Conservation (phyloP, 106 monocot species). For the Dioscorea alata region DNA sequence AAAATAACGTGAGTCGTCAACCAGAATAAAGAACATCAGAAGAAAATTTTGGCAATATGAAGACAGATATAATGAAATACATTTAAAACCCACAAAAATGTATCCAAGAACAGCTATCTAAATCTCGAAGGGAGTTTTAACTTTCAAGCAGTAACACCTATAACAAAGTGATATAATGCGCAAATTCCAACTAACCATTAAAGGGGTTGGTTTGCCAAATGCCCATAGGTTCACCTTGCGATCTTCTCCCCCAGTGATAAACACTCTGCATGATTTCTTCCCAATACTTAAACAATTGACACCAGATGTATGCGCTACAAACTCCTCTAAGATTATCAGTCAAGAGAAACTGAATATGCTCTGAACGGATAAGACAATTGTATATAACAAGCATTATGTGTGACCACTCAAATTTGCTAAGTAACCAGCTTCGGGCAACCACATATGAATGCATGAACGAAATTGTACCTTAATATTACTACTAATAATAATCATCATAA, state of each 20-base stretch:
- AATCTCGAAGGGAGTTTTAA: too few species aligned
- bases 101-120: too few species aligned
- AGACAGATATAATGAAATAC: background rate
- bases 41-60: background rate
- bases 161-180: background rate
- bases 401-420: too few species aligned
- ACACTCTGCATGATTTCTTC: constrained; percentile 75
- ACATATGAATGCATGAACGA: too few species aligned
- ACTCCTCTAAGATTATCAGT: constrained; percentile 52
- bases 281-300: constrained; percentile 78
- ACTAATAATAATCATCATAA: too few species aligned
- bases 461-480: too few species aligned
- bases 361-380: too few species aligned
- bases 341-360: constrained; percentile 9
- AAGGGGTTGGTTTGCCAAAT: constrained; percentile 49
- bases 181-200: constrained; percentile 60
- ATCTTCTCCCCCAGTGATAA: constrained; percentile 78
- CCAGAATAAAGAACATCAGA: background rate
- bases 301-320: constrained; percentile 63
- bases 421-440: too few species aligned
- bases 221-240: constrained; percentile 76
- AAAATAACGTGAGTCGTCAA: too few species aligned
- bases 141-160: too few species aligned
- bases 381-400: too few species aligned
- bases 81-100: background rate